These are phyloP conservation scores for Penicillium olsonii DNA, from an alignment of 2,329 filamentous ascomycete species.

Conservation along the genomic window DNA sequence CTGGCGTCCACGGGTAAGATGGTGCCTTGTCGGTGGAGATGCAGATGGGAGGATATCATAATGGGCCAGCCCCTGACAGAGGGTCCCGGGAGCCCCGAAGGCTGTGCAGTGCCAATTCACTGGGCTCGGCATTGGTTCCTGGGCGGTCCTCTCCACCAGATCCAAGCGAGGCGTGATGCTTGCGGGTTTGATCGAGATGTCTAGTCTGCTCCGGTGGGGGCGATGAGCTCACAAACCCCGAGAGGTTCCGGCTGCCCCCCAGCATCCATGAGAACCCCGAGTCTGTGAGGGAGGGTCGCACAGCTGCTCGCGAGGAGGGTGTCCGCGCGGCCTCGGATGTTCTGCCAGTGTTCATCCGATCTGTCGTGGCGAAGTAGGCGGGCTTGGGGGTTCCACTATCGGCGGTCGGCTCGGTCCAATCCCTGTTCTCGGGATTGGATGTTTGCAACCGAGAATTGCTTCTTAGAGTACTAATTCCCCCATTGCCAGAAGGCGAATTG, in stretches of 20 bases:
- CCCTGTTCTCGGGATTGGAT: slow-evolving; percentile 1
- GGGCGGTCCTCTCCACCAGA: slow-evolving; percentile 33
- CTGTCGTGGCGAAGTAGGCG: slow-evolving; percentile 7
- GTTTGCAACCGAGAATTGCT: slow-evolving; percentile 8
- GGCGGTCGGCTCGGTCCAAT: slow-evolving; percentile 11
- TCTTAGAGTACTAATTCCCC: not conserved
- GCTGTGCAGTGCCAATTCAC: slow-evolving; percentile 44
- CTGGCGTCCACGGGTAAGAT: not conserved
- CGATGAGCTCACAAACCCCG: slow-evolving; percentile 50
- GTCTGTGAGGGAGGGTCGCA: slow-evolving; percentile 46
- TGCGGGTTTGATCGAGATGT: slow-evolving; percentile 33
- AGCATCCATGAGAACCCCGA: slow-evolving; percentile 55
- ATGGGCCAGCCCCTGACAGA: slow-evolving; percentile 18
- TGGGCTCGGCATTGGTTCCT: slow-evolving; percentile 33
- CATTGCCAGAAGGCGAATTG: not conserved
- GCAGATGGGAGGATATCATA: not conserved
- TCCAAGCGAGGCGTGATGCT: slow-evolving; percentile 37
- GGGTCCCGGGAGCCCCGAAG: slow-evolving; percentile 32
- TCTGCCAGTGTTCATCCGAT: slow-evolving; percentile 6
- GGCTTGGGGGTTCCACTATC: slow-evolving; percentile 12
- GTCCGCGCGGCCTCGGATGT: slow-evolving; percentile 18
- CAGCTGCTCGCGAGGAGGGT: slow-evolving; percentile 24
- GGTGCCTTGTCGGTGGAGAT: not conserved
- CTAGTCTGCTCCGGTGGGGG: slow-evolving; percentile 47
- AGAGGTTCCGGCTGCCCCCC: slow-evolving; percentile 46